A percentile compares a stretch with the other conserved stretches of the same genome.
Evolutionary conservation across 1,139 yeast genomes (phyloP).

Genomic region (Pichia sp.): DNA sequence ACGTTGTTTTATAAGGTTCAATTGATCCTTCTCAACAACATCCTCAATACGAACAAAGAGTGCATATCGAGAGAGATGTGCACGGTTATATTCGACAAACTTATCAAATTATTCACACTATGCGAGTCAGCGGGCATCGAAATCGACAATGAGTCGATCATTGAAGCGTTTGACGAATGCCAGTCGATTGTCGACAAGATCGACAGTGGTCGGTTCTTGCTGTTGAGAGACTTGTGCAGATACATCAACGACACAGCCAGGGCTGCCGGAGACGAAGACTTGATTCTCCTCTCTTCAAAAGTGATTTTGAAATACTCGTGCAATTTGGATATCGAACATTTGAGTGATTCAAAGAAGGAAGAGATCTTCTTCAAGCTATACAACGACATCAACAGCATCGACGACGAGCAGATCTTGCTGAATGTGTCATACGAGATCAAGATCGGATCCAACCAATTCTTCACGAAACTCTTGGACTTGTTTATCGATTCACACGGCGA

Average conservation of each 20-base stretch:
- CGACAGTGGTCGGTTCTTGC: not conserved
- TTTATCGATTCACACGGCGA: conserved; percentile 1
- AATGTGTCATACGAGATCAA: conserved; percentile 15
- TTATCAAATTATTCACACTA: conserved; percentile 1
- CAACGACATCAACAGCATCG: not conserved
- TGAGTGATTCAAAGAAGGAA: not conserved
- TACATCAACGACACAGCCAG: conserved; percentile 2
- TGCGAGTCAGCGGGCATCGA: conserved; percentile 5
- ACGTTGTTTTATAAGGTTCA: conserved; percentile 8
- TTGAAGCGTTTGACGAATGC: conserved; percentile 9
- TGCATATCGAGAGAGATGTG: not conserved
- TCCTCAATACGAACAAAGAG: conserved; percentile 12
- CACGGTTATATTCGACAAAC: not conserved
- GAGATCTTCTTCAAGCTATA: conserved; percentile 5
- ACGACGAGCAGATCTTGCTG: conserved; percentile 15
- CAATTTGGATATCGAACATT: not conserved
- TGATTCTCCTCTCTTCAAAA: not conserved
- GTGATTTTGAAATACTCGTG: conserved; percentile 5
- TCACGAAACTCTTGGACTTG: not conserved
- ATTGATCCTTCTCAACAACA: conserved; percentile 13
- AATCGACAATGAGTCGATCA: not conserved
- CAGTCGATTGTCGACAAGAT: conserved; percentile 4
- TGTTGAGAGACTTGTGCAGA: conserved; percentile 1
- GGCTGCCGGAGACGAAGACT: conserved; percentile 7
- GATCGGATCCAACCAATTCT: conserved; percentile 1